Evolutionary conservation across 139 green algal species (phyloP).

Genomic region (Coccomyxa sp.): DNA sequence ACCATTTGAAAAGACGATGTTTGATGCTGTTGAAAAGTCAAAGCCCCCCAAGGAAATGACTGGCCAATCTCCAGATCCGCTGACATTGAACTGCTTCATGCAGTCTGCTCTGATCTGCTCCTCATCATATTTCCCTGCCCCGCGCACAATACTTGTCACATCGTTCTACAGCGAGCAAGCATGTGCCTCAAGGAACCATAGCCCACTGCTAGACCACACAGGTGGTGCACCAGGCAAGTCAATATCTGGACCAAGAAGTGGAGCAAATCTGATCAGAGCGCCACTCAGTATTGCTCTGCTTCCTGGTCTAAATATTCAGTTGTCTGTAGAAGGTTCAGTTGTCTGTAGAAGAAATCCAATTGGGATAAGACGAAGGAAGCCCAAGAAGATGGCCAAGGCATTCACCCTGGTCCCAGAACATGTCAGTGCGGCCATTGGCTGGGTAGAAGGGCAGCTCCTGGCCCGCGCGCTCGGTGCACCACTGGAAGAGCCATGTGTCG

Average conservation of each 20-base stretch:
- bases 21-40: slow-evolving; percentile 24
- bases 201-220: too few species aligned
- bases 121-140: slow-evolving; percentile 37
- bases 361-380: too few species aligned
- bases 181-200: too few species aligned
- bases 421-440: slow-evolving; percentile 48
- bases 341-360: too few species aligned
- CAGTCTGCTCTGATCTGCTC: slow-evolving; percentile 34
- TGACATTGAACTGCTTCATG: slow-evolving; percentile 36
- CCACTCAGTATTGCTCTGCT: too few species aligned
- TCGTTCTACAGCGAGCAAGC: neutral
- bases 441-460: slow-evolving; percentile 56
- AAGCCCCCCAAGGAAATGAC: slow-evolving; percentile 21
- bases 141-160: slow-evolving; percentile 10
- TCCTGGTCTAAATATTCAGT: too few species aligned
- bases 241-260: too few species aligned
- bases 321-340: too few species aligned
- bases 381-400: too few species aligned
- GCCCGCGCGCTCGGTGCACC: slow-evolving; percentile 22
- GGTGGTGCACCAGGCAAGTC: too few species aligned
- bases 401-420: slow-evolving; percentile 61
- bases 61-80: slow-evolving; percentile 21
- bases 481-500: slow-evolving; percentile 10
- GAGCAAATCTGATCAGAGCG: too few species aligned
- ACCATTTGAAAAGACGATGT: slow-evolving; percentile 85